Base-by-base conservation (phyloP, 1,284 basidiomycete genomes). In the Leccinum brunneo-olivaceum region DNA sequence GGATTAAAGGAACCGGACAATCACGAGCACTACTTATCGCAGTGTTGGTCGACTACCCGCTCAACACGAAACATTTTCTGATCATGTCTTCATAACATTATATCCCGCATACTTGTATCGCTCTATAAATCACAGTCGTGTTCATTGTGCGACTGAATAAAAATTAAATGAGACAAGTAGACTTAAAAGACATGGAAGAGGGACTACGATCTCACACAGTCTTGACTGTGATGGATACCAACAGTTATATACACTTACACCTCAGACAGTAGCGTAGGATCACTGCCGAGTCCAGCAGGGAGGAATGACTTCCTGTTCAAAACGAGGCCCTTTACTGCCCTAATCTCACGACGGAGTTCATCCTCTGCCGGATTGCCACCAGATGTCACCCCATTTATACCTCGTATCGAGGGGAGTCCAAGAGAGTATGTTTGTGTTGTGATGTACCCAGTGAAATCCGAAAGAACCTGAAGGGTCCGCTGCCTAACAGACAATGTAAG, bases 311-410 rank as follows among this genome's bases (percentile, higher is more conserved):
- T 55, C 64, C 74, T 56, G 49, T 77, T 77, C 45, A 77, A 54
- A 40, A 74, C 73, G 21, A 78, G 63, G n/a, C 76, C 76, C 50
- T 78, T 77, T 47, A 77, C 57, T 20, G 72, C 74, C 47, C 69
- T 62, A 39, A 77, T 75, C 54, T 77, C 76, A 46, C 69, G 63
- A 29, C 72, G 63, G 6, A 77, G 56, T 43, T 77, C 76, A 41
- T 77, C 76, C 43, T 71, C 66, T 7, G 44, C 25, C 5, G 46
- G 41, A 39, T 39, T 46, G 39, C 39, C 52, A 6, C 37, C 14
- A 18, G 52, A 42, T 5, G 34, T 4, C 1, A 27, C 32, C 2
- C 35, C 47, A 29, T 47, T 47, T 19, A 33, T 21, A 18, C 52
- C 39, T 30, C 56, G 60, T 29, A 52, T 32, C 0, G 51, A 50